Evolutionary conservation across 345 rosid genomes (phyloP).

Genomic region (Ailanthus altissimus): DNA sequence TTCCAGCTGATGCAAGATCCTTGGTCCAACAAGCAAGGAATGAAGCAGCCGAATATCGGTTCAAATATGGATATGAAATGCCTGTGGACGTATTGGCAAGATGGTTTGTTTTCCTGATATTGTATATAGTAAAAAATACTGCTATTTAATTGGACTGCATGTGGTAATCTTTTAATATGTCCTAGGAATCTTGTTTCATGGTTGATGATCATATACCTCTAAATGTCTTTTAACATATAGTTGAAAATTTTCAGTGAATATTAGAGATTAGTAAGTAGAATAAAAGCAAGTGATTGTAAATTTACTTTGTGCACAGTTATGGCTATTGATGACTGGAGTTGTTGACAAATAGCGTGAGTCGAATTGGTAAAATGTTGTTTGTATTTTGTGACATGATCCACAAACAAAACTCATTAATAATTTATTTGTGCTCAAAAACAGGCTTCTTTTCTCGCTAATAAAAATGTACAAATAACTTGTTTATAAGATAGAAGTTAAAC

Average conservation of each 20-base stretch:
- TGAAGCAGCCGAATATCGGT: constrained; percentile 97
- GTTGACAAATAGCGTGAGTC: background rate
- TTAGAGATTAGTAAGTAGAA: background rate
- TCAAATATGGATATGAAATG: constrained; percentile 95
- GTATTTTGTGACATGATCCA: background rate
- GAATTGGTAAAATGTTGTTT: background rate
- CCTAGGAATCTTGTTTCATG: background rate
- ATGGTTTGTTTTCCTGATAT: constrained; percentile 36
- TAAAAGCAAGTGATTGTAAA: background rate
- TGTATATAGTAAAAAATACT: background rate
- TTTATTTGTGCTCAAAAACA: background rate
- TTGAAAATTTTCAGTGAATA: constrained; percentile 15
- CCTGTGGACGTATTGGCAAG: constrained; percentile 87
- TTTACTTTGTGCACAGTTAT: background rate
- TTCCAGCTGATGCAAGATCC: constrained; percentile 95
- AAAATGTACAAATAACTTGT: background rate
- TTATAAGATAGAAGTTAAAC: background rate
- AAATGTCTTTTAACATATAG: background rate
- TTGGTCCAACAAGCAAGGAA: constrained; percentile 98
- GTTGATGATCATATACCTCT: background rate
- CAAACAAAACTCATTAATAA: background rate
- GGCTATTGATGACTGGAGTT: background rate
- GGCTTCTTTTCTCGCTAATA: background rate
- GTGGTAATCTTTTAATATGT: background rate
- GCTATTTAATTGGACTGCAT: background rate